Conservation (phyloP, 108 stramenopile genomes). For the Fistulifera pelliculosa region DNA sequence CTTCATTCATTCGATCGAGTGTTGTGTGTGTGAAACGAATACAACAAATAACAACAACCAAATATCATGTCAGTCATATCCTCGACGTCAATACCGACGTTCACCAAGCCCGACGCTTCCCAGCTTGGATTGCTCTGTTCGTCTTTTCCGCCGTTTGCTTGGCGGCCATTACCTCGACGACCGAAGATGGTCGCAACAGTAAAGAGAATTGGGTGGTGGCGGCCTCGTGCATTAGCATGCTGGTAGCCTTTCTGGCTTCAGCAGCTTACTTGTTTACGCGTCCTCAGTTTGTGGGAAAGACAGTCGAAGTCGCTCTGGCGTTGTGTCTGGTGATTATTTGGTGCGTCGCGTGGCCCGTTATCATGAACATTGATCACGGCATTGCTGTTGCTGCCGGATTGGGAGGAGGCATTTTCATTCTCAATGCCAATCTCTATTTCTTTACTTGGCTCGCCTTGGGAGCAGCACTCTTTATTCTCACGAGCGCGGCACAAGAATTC, state of each 20-base stretch:
- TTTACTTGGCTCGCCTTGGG: slow-evolving; percentile 26
- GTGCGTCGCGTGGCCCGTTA: slow-evolving; percentile 21
- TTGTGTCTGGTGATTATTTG: slow-evolving; percentile 19
- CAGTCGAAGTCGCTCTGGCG: slow-evolving; percentile 14
- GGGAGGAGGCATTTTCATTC: slow-evolving; percentile 5
- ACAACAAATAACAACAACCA: too few relatives aligned
- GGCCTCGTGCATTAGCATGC: slow-evolving; percentile 10
- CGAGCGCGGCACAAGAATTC: slow-evolving; percentile 11
- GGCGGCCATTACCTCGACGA: slow-evolving; percentile 7
- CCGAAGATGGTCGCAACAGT: slow-evolving; percentile 1
- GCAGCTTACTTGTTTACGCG: slow-evolving; percentile 6
- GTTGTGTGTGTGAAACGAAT: too few relatives aligned
- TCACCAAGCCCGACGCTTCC: slow-evolving; percentile 19
- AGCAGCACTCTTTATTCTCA: slow-evolving; percentile 12
- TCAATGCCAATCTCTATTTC: slow-evolving; percentile 42
- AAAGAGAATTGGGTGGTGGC: slow-evolving; percentile 18
- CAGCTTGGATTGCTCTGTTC: slow-evolving; percentile 24
- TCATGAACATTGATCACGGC: slow-evolving; percentile 26
- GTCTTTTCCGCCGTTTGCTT: slow-evolving; percentile 19
- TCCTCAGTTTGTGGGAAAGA: slow-evolving; percentile 13
- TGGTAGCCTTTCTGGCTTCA: slow-evolving; percentile 5
- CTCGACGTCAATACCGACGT: slow-evolving; percentile 10
- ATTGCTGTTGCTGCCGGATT: slow-evolving; percentile 11
- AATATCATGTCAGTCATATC: too few relatives aligned
- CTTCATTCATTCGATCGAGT: too few relatives aligned